These are phyloP conservation scores for Chrysanthemum seticuspe DNA, from an alignment of 129 eudicot genomes.

Conservation along the genomic window DNA sequence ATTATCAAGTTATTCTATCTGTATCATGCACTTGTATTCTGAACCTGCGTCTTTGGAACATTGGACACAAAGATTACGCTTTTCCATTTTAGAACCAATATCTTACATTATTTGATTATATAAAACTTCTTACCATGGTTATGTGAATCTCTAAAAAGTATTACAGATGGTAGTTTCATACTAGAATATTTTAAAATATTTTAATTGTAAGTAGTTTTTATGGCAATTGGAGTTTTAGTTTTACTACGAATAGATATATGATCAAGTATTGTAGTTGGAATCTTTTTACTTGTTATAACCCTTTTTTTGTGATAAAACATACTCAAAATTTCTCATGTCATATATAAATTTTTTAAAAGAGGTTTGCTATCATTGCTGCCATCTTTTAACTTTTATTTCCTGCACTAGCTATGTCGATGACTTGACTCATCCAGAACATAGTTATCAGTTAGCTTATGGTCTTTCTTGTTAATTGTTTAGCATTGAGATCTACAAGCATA, in stretches of 20 bases:
- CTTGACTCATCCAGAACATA: too few relatives aligned
- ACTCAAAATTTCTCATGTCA: not conserved
- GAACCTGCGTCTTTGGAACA: too few relatives aligned
- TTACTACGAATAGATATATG: not conserved
- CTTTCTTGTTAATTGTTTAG: slow-evolving; percentile 36
- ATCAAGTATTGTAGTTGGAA: not conserved
- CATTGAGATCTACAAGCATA: slow-evolving; percentile 97
- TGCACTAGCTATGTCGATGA: not conserved
- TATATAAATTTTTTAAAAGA: not conserved
- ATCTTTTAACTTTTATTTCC: not conserved
- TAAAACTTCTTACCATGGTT: not conserved
- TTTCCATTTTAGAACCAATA: too few relatives aligned
- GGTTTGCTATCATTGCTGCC: not conserved
- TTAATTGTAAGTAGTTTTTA: not conserved
- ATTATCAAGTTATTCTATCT: too few relatives aligned
- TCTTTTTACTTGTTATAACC: too few relatives aligned
- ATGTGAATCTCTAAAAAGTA: not conserved
- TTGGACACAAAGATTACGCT: too few relatives aligned
- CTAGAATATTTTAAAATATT: not conserved
- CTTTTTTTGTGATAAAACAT: too few relatives aligned
- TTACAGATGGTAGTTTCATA: not conserved
- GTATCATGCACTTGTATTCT: too few relatives aligned
- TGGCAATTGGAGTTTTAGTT: not conserved
- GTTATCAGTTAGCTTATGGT: not conserved
- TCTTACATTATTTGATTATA: not conserved